Evolutionary conservation across 768 basidiomycete genomes (phyloP).

Genomic region (Boletus fagicola): DNA sequence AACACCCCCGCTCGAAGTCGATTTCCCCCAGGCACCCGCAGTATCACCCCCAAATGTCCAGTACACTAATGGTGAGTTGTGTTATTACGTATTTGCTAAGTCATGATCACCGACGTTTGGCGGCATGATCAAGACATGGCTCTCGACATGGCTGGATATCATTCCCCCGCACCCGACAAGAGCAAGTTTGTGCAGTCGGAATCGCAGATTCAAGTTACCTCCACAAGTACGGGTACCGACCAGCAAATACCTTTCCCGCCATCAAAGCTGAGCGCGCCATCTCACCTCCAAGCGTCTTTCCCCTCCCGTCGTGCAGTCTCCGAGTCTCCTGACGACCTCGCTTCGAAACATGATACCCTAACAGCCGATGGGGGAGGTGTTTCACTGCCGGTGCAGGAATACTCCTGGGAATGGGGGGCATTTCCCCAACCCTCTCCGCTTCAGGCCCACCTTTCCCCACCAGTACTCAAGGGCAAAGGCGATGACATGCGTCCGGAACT

Average conservation of each 20-base stretch:
- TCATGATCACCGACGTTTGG: neutral
- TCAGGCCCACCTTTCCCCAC: constrained; percentile 44
- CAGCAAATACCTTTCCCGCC: constrained; percentile 23
- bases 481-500: constrained; percentile 11
- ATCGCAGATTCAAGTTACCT: constrained; percentile 12
- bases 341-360: constrained; percentile 12
- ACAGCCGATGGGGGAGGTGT: constrained; percentile 2
- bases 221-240: constrained; percentile 1
- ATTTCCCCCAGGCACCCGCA: constrained; percentile 42
- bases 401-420: constrained; percentile 93
- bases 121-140: constrained; percentile 55
- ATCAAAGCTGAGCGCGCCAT: constrained; percentile 17
- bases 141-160: constrained; percentile 83
- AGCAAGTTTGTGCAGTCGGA: neutral
- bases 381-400: constrained; percentile 51
- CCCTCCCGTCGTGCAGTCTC: constrained; percentile 54
- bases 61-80: constrained; percentile 53
- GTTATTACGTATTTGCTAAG: constrained; percentile 8
- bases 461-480: constrained; percentile 15
- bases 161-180: constrained; percentile 32
- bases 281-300: constrained; percentile 31
- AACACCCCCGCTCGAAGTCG: constrained; percentile 39
- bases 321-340: constrained; percentile 56
- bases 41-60: constrained; percentile 54
- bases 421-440: constrained; percentile 80